Evolutionary conservation across 1,139 yeast species (phyloP).

Genomic region (Debaryomyces udenii): DNA sequence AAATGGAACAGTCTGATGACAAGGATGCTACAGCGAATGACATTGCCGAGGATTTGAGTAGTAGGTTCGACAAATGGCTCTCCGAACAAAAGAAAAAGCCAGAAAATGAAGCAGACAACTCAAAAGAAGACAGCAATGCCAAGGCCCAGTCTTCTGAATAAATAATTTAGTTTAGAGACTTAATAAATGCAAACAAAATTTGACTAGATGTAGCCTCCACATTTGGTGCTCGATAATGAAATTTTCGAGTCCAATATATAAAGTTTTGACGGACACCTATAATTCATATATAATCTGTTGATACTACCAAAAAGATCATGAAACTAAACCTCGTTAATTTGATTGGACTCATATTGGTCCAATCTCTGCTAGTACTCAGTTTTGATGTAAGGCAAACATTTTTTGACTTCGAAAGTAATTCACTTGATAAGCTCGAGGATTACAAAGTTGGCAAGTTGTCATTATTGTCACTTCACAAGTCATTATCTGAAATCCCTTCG

Average conservation of each 20-base stretch:
- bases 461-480: constrained; percentile 14
- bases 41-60: constrained; percentile 41
- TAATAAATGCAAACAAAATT: no score
- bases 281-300: no score
- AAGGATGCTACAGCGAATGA: constrained; percentile 40
- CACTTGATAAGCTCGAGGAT: constrained; percentile 2
- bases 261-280: no score
- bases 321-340: no score
- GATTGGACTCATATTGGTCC: no score
- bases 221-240: no score
- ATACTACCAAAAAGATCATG: not conserved
- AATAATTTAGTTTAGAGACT: no score
- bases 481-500: constrained; percentile 33
- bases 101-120: constrained; percentile 8
- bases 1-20: constrained; percentile 36
- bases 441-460: constrained; percentile 11
- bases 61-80: constrained; percentile 35
- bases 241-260: no score
- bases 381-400: no score
- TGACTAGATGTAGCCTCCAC: no score
- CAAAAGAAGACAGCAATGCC: not conserved
- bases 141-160: no score
- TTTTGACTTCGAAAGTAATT: not conserved
- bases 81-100: constrained; percentile 13
- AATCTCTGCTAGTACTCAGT: no score